These are phyloP conservation scores for Colletotrichum graminicola DNA, from an alignment of 2,329 filamentous ascomycete genomes.

Conservation along the genomic window DNA sequence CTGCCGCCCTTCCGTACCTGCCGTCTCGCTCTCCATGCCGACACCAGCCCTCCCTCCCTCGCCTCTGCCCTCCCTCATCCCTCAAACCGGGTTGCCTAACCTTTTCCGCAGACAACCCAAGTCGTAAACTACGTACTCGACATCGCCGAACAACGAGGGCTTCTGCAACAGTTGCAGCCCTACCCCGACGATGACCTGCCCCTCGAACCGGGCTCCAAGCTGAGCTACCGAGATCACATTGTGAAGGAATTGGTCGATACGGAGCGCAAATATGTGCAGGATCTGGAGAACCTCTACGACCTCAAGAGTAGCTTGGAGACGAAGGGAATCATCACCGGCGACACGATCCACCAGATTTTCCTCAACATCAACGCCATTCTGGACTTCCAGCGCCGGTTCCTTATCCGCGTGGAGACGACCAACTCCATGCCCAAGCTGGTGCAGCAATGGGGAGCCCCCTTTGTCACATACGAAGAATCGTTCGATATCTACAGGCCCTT, in stretches of 20 bases:
- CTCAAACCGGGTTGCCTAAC: constrained; percentile 19
- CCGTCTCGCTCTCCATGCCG: background rate
- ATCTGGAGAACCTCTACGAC: constrained; percentile 92
- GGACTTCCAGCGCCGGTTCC: constrained; percentile 93
- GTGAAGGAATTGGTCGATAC: constrained; percentile 93
- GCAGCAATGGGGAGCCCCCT: constrained; percentile 96
- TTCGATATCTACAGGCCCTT: constrained; percentile 97
- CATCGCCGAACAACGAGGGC: constrained; percentile 81
- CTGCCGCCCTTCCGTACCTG: background rate
- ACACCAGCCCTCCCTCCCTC: background rate
- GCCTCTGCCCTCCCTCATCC: constrained; percentile 3
- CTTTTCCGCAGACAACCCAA: constrained; percentile 75
- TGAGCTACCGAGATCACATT: constrained; percentile 85
- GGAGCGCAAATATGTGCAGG: constrained; percentile 97
- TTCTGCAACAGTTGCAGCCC: constrained; percentile 73
- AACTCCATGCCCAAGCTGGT: constrained; percentile 81
- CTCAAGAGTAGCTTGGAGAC: constrained; percentile 92
- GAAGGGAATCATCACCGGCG: constrained; percentile 87
- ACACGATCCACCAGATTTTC: constrained; percentile 94
- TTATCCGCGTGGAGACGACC: constrained; percentile 95
- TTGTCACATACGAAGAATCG: constrained; percentile 84
- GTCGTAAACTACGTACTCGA: constrained; percentile 95
- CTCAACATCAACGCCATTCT: constrained; percentile 94
- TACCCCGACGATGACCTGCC: constrained; percentile 66
- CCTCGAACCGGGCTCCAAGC: constrained; percentile 72